phyloP scores from a whole-genome alignment of 176 grass and related monocot species.

The Juncus inflexus region DNA sequence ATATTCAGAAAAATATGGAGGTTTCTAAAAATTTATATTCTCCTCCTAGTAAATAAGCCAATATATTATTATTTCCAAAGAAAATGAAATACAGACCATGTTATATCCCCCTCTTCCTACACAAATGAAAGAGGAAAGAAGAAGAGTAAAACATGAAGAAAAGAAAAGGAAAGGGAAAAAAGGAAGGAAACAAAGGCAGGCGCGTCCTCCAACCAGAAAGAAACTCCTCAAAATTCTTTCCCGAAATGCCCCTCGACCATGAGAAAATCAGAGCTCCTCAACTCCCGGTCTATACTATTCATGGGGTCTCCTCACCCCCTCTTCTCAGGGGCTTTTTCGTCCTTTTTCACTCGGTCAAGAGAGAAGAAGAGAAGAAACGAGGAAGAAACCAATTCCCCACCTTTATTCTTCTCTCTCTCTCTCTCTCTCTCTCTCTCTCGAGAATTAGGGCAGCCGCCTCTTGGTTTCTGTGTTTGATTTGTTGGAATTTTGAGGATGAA shows the following conservation, averaged over 20 bases:
- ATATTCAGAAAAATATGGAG: too few relatives aligned
- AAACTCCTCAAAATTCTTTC: not conserved
- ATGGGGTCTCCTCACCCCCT: constrained; percentile 19
- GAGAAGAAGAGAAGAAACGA: constrained; percentile 19
- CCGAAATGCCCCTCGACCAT: not conserved
- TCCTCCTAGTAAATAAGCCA: too few relatives aligned
- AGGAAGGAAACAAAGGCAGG: not conserved
- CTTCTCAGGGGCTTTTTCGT: constrained; percentile 4
- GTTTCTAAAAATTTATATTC: too few relatives aligned
- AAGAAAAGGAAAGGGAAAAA: constrained; percentile 6
- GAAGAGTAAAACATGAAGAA: not conserved
- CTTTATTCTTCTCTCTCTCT: constrained; percentile 22
- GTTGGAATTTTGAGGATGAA: constrained; percentile 29
- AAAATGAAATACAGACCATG: too few relatives aligned
- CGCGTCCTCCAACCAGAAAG: not conserved
- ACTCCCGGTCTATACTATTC: constrained; percentile 31
- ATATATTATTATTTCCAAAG: too few relatives aligned
- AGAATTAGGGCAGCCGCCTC: constrained; percentile 31
- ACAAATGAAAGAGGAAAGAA: not conserved
- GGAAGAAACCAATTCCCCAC: not conserved
- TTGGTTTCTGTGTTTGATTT: constrained; percentile 25
- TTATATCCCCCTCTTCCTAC: too few relatives aligned
- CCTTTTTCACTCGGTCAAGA: constrained; percentile 18
- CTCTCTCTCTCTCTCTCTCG: constrained; percentile 18
- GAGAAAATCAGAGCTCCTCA: constrained; percentile 7